Evolutionary conservation across 176 grass and related monocot species (phyloP), one percentile per base, ranked within the genome.

Genomic region (Phoenix roebelenii): DNA sequence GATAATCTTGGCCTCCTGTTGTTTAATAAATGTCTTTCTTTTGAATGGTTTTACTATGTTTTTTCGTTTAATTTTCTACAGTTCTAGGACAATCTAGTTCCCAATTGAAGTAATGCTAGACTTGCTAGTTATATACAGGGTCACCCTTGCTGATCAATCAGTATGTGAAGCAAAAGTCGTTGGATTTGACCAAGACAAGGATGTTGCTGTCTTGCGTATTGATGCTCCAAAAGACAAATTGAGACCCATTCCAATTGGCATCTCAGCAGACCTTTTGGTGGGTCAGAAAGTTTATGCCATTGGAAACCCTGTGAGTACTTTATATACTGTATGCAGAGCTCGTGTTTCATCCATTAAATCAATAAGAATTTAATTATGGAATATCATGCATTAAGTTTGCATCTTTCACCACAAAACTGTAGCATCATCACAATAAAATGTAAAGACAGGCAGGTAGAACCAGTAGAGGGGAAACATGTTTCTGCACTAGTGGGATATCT

Each of bases 221-320:
- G 61, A 92, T 83, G 93, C 87, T 61, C 81, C 84, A 68, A 92
- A 80, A 39, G 81, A 92, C 55, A 98, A 98, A 76, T 80, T 98
- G 76, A 87, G 93, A 30, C 93, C 93, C 48, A 66, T 98, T 68
- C 93, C 93, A 19, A 18, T 98, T 71, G 93, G 93, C 19, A 54
- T 98, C 16, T 98, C 93, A 66, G 79, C 93, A 29, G 81, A 98
- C 61, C 68, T 98, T 64, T 64, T 98, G 51, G 93, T 98, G 4
- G 88, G 93, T 56, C 93, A 98, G 76, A 98, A 98, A 88, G 93
- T 98, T 60, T 98, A 55, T 83, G 93, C 93, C 32, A 98, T 98
- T 61, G 93, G 93, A 76, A 98, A 98, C 71, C 93, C 93, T 30
- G 93, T 98, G 64, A 85, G 87, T 85, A 54, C 18, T 77, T 78